Evolutionary conservation across 441 rosid genomes (phyloP).

Genomic region (Croton laevigatus): DNA sequence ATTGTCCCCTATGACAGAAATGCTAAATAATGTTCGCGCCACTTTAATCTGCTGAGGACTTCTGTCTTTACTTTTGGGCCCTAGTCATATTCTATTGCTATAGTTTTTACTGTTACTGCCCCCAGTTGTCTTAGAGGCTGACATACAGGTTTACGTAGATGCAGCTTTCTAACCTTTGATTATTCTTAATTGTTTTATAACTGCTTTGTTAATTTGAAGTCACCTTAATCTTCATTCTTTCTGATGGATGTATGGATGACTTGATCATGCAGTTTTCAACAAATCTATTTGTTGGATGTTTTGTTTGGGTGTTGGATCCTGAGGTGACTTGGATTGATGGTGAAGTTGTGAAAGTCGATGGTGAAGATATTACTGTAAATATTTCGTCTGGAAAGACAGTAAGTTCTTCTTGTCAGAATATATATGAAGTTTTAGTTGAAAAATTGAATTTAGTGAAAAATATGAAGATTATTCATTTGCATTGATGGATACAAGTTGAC

Average conservation of each 20-base stretch:
- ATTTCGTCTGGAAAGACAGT: conserved; percentile 65
- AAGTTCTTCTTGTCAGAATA: conserved; percentile 23
- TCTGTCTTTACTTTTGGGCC: neutral
- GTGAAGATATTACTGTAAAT: conserved; percentile 47
- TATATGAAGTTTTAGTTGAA: neutral
- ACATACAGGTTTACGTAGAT: neutral
- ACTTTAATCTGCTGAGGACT: neutral
- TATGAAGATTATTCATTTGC: neutral
- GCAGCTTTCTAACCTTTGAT: neutral
- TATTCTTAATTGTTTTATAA: neutral
- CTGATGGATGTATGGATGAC: conserved; percentile 16
- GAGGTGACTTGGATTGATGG: conserved; percentile 89
- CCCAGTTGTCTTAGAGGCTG: neutral
- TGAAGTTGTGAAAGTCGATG: conserved; percentile 59
- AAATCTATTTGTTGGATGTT: conserved; percentile 56
- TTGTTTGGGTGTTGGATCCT: conserved; percentile 83
- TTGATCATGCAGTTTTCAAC: conserved; percentile 46
- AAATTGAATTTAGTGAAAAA: neutral
- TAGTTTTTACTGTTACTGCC: neutral
- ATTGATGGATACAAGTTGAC: neutral
- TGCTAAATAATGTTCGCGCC: too few relatives aligned
- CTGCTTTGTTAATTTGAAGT: conserved; percentile 8
- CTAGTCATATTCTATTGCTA: neutral
- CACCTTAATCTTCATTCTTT: neutral
- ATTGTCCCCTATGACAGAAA: too few relatives aligned